Conservation (phyloP, 495 filamentous ascomycete genomes). For the Tuber umbilicatum region DNA sequence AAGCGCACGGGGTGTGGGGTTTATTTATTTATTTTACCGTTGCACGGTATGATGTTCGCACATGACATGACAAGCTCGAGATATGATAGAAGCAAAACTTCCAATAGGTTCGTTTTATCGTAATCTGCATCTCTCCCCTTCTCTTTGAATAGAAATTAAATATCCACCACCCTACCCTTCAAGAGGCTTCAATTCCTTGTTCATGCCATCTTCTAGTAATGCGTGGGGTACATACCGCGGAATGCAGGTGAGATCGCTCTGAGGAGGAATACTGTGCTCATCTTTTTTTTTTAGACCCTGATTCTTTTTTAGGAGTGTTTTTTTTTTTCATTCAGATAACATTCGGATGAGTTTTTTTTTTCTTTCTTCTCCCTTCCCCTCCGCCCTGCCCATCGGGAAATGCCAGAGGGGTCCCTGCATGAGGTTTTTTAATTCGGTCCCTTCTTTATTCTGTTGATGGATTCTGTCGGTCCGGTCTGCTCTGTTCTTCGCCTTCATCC, state of each 20-base stretch:
- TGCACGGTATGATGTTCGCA: not conserved
- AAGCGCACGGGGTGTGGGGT: not conserved
- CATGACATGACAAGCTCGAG: conserved; percentile 4
- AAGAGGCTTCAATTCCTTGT: not conserved
- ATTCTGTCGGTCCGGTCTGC: not conserved
- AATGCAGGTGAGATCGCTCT: not conserved
- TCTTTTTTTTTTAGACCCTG: conserved; percentile 7
- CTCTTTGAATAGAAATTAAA: not conserved
- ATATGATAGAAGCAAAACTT: conserved; percentile 15
- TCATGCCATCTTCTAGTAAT: conserved; percentile 1
- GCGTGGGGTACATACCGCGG: not conserved
- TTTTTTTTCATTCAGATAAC: conserved; percentile 12
- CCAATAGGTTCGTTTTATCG: not conserved
- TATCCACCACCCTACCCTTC: not conserved
- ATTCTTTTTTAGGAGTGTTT: conserved; percentile 18
- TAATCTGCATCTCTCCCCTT: not conserved
- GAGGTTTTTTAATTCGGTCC: not conserved
- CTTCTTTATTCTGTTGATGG: conserved; percentile 10
- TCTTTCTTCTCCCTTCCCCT: conserved; percentile 7
- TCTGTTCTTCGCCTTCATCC: conserved; percentile 15
- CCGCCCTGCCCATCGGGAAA: not conserved
- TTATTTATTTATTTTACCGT: conserved; percentile 20
- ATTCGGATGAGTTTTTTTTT: conserved; percentile 3
- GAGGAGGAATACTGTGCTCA: not conserved
- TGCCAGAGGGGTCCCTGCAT: conserved; percentile 1